Percentiles rank a stretch among this genome's conserved stretches.
Conservation (phyloP, 495 filamentous ascomycete species). For the Acidomyces sp. region DNA sequence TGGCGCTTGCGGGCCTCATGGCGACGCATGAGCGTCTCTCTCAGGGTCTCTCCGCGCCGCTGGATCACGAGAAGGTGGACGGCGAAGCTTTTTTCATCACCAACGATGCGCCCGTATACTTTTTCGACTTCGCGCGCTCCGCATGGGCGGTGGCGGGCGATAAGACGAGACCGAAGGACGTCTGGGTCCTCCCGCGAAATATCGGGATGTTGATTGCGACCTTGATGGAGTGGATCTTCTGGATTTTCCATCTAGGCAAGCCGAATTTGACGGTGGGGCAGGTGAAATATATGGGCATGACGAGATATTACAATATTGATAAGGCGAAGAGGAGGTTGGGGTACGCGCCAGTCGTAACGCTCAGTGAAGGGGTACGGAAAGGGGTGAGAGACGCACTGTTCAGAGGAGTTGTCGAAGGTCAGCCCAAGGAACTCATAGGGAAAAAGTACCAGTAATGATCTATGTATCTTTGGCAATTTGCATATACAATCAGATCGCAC, state of each 20-base stretch:
- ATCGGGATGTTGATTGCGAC: conserved; percentile 52
- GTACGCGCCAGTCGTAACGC: conserved; percentile 57
- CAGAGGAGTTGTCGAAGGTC: conserved; percentile 17
- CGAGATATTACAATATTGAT: conserved; percentile 69
- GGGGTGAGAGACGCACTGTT: conserved; percentile 32
- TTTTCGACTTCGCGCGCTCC: conserved; percentile 82
- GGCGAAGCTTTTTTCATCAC: conserved; percentile 94
- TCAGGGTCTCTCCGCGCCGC: conserved; percentile 34
- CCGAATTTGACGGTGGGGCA: conserved; percentile 61
- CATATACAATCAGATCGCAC: too few relatives aligned
- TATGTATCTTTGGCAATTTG: too few relatives aligned
- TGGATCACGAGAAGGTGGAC: conserved; percentile 70
- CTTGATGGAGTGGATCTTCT: conserved; percentile 54
- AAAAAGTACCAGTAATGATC: conserved; percentile 10
- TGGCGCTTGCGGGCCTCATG: conserved; percentile 62
- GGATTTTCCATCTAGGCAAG: conserved; percentile 42
- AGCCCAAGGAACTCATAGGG: conserved; percentile 17
- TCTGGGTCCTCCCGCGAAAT: conserved; percentile 54
- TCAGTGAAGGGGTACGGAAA: conserved; percentile 62
- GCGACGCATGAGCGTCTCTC: conserved; percentile 37
- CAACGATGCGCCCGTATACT: conserved; percentile 82
- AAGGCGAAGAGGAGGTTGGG: conserved; percentile 71
- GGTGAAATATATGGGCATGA: conserved; percentile 69
- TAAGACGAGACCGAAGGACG: conserved; percentile 30
- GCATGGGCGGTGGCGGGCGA: conserved; percentile 49